phyloP scores from a whole-genome alignment of 2,329 filamentous ascomycete genomes.

The Xylariaceae sp. region DNA sequence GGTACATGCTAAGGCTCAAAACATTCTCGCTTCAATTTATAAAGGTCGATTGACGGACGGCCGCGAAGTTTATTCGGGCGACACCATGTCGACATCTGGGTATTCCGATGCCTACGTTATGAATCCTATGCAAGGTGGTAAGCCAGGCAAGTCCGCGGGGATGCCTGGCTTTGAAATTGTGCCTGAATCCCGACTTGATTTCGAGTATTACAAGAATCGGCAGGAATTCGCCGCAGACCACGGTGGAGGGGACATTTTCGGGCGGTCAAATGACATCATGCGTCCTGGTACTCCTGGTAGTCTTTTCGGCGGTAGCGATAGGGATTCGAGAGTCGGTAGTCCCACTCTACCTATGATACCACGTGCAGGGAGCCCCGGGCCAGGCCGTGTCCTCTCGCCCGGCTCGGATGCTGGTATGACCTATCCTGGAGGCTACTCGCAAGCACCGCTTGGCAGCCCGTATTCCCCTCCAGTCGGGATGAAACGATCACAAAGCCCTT shows the following conservation, averaged over 20 bases:
- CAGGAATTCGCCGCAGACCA: slow-evolving; percentile 84
- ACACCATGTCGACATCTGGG: slow-evolving; percentile 57
- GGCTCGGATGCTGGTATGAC: slow-evolving; percentile 19
- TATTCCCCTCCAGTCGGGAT: slow-evolving; percentile 22
- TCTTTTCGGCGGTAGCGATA: slow-evolving; percentile 39
- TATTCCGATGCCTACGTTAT: slow-evolving; percentile 81
- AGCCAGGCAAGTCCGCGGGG: slow-evolving; percentile 41
- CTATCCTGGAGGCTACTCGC: slow-evolving; percentile 21
- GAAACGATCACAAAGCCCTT: slow-evolving; percentile 38
- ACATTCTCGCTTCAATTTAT: slow-evolving; percentile 81
- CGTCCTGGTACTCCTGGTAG: slow-evolving; percentile 60
- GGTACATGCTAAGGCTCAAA: slow-evolving; percentile 68
- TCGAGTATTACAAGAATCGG: slow-evolving; percentile 86
- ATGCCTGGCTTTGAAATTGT: slow-evolving; percentile 85
- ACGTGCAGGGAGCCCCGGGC: slow-evolving; percentile 22
- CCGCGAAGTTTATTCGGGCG: slow-evolving; percentile 52
- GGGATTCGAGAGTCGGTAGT: slow-evolving; percentile 46
- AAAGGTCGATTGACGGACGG: slow-evolving; percentile 71
- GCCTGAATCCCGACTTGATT: slow-evolving; percentile 79
- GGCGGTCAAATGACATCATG: slow-evolving; percentile 52
- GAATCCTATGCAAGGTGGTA: slow-evolving; percentile 65
- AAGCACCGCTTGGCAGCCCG: slow-evolving; percentile 19
- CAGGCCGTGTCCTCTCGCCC: slow-evolving; percentile 19
- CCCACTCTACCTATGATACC: slow-evolving; percentile 33
- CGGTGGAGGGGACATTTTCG: slow-evolving; percentile 70